Conservation (phyloP, 2,329 filamentous ascomycete species). For the Raffaelea arxii region DNA sequence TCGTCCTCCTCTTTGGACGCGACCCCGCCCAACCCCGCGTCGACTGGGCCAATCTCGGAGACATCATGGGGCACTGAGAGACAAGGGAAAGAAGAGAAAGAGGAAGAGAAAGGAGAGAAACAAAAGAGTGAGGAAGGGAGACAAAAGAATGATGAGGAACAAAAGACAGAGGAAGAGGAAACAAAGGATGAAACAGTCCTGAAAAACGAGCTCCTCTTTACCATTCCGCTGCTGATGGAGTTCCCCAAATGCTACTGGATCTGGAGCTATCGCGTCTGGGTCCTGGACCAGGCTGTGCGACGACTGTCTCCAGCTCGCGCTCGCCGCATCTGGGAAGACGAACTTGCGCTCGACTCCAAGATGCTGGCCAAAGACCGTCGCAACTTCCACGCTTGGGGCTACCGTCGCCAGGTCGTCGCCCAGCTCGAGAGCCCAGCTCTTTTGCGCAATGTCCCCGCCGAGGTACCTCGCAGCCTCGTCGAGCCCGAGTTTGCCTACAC, state of each 20-base stretch:
- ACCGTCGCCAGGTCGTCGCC: constrained; percentile 69
- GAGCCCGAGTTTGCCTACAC: constrained; percentile 85
- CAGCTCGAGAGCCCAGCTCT: constrained; percentile 55
- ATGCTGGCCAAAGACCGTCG: constrained; percentile 80
- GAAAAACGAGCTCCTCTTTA: constrained; percentile 66
- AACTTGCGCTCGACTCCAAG: constrained; percentile 73
- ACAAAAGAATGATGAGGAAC: not conserved
- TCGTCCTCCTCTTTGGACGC: constrained; percentile 35
- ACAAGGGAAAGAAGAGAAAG: constrained; percentile 26
- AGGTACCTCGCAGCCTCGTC: constrained; percentile 47
- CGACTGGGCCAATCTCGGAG: constrained; percentile 25
- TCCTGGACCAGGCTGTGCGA: constrained; percentile 61
- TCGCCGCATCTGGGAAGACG: constrained; percentile 67
- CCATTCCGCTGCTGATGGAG: constrained; percentile 72
- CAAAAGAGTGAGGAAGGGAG: constrained; percentile 1
- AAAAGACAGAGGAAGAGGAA: constrained; percentile 7
- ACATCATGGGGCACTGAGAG: constrained; percentile 41
- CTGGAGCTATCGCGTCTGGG: constrained; percentile 91
- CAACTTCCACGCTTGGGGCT: constrained; percentile 97
- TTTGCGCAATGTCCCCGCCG: constrained; percentile 24
- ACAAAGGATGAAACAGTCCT: constrained; percentile 42
- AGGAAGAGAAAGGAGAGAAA: constrained; percentile 10
- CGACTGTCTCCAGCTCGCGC: constrained; percentile 48
- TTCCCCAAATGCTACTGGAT: constrained; percentile 99
- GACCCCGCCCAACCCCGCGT: constrained; percentile 36